Base-by-base conservation (phyloP, 176 grass and related monocot species). In the Cocos nucifera region DNA sequence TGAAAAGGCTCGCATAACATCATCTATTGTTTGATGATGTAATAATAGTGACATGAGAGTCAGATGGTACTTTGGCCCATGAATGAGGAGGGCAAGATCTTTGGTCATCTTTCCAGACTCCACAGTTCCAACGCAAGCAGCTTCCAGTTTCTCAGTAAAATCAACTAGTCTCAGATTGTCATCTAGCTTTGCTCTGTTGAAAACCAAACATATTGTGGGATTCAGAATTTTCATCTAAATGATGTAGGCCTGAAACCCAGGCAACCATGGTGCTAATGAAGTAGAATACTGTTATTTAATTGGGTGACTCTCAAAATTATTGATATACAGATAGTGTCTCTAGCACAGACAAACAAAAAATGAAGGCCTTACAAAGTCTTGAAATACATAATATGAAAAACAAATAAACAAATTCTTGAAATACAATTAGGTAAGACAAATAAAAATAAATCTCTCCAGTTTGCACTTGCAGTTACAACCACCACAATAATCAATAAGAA, bases 51-150 rank as follows among this genome's bases (percentile, higher is more conserved):
- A 55, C 12, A 48, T 56, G 8, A 35, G 32, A 35, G 14, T 17
- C 10, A 52, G 27, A 7, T 3, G 70, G n/a, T 82, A 90, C 86
- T 75, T 79, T 51, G 82, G 35, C 52, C 86, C 82, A 28, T 85
- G 86, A 56, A 82, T 69, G 49, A 90, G 82, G 66, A 85, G 59
- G 50, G 86, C 86, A 9, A 90, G 82, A 74, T 90, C 82, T 59
- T 90, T 90, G 56, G 86, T 90, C 86, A 90, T 90, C 70, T 90
- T 90, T 67, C 86, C 86, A 58, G 75, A 85, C 67, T 90, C 86
- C 23, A 90, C 86, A 30, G 67, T 63, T 62, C 67, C 86, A 57
- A 85, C 67, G 69, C 86, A 85, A 72, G 86, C 78, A 54, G 82
- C 75, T 81, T 85, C 78, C 25, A 85, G 71, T 19, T 85, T 75